Percentiles rank a stretch among this genome's conserved stretches.
phyloP scores from a whole-genome alignment of 208 protist species.

The Trypanosoma melophagium region DNA sequence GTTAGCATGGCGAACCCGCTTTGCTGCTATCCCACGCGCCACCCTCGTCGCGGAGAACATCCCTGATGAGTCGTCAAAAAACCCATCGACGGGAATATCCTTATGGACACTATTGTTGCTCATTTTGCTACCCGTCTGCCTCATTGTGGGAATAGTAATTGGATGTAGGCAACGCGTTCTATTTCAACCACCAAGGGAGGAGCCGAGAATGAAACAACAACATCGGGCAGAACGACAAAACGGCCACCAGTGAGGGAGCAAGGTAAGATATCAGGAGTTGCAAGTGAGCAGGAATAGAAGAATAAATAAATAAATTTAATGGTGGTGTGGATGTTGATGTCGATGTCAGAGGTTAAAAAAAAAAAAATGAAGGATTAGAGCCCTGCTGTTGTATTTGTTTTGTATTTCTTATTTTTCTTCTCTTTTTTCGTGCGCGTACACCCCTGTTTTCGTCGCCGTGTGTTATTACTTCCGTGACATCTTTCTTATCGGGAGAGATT shows the following conservation, averaged over 20 bases:
- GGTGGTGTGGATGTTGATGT: too few species aligned
- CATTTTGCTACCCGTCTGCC: conserved; percentile 37
- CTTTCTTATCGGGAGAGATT: too few species aligned
- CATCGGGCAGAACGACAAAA: not conserved
- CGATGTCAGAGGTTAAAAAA: too few species aligned
- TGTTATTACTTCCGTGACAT: too few species aligned
- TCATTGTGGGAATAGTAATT: conserved; percentile 39
- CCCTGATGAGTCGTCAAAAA: conserved; percentile 40
- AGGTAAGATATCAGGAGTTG: conserved; percentile 1
- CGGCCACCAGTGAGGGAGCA: not conserved
- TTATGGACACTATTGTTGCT: conserved; percentile 56
- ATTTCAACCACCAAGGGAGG: not conserved
- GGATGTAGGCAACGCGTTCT: conserved; percentile 51
- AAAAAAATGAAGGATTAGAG: too few species aligned
- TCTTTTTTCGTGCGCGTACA: too few species aligned
- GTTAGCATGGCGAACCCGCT: conserved; percentile 38
- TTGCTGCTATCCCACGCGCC: conserved; percentile 47
- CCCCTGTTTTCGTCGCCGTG: too few species aligned
- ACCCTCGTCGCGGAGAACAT: conserved; percentile 27
- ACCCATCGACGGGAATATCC: conserved; percentile 34
- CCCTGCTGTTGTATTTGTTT: too few species aligned
- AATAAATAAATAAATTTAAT: too few species aligned
- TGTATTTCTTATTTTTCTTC: too few species aligned
- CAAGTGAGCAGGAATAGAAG: too few species aligned
- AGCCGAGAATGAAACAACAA: not conserved